Evolutionary conservation across 179 eudicot genomes (phyloP).

Genomic region (Silene noctiflora): DNA sequence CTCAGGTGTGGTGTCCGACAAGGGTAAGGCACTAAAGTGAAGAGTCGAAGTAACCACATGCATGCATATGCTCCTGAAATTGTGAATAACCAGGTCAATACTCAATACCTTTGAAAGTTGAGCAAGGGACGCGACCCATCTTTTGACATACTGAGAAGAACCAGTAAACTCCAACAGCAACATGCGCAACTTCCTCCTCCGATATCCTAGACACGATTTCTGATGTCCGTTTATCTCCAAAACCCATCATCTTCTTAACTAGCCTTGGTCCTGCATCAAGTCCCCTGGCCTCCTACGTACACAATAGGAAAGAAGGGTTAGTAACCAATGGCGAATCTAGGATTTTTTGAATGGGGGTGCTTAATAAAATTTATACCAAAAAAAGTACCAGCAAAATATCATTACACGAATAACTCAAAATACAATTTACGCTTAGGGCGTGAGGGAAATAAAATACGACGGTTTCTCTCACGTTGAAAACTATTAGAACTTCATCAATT

Average conservation of each 20-base stretch:
- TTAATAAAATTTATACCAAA: too few species aligned
- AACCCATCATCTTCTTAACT: slow-evolving; percentile 69
- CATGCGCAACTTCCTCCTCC: slow-evolving; percentile 93
- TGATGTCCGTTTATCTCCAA: slow-evolving; percentile 77
- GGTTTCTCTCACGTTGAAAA: too few species aligned
- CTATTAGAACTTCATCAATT: too few species aligned
- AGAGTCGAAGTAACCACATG: not conserved
- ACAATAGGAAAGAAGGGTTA: not conserved
- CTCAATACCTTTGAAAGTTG: slow-evolving; percentile 71
- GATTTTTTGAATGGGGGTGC: too few species aligned
- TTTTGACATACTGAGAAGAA: slow-evolving; percentile 69
- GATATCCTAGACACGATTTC: slow-evolving; percentile 73
- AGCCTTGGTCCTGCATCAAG: slow-evolving; percentile 97
- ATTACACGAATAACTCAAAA: too few species aligned
- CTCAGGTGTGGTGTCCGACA: not conserved
- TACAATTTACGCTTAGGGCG: too few species aligned
- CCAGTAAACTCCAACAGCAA: slow-evolving; percentile 93
- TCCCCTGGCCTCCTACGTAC: slow-evolving; percentile 80
- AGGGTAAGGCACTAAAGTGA: not conserved
- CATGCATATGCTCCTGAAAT: not conserved
- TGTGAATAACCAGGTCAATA: slow-evolving; percentile 15
- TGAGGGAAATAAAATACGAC: too few species aligned
- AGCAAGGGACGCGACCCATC: slow-evolving; percentile 68
- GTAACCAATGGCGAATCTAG: too few species aligned
- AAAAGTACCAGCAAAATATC: too few species aligned